phyloP scores from a whole-genome alignment of 805 yeast species.

The Zygoascus biomembranicola region DNA sequence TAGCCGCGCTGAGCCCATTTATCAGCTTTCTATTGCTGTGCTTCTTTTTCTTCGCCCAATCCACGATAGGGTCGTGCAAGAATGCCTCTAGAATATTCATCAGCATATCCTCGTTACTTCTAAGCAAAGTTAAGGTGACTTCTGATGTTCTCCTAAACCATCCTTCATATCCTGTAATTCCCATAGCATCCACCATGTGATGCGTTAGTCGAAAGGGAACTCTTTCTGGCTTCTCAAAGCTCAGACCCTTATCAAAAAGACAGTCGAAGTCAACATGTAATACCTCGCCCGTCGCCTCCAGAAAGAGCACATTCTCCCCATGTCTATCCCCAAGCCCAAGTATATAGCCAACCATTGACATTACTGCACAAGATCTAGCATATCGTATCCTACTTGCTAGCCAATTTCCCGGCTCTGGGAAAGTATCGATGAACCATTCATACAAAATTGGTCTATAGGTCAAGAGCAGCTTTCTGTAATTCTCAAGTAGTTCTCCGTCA shows the following conservation, averaged over 20 bases:
- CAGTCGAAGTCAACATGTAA: constrained; percentile 97
- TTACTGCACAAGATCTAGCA: constrained; percentile 79
- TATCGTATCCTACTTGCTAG: constrained; percentile 66
- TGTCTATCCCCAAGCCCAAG: constrained; percentile 95
- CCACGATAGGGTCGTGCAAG: constrained; percentile 84
- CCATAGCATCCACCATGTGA: constrained; percentile 83
- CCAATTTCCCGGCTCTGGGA: constrained; percentile 88
- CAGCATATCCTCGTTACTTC: constrained; percentile 72
- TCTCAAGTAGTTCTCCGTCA: constrained; percentile 29
- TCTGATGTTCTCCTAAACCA: constrained; percentile 79
- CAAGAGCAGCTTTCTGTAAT: constrained; percentile 29
- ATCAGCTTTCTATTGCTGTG: constrained; percentile 2
- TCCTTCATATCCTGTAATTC: constrained; percentile 85
- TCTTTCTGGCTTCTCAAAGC: constrained; percentile 75
- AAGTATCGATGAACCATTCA: constrained; percentile 81
- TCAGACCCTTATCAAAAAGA: constrained; percentile 70
- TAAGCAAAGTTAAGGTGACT: constrained; percentile 62
- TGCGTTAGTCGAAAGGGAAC: constrained; percentile 92
- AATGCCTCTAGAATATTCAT: constrained; percentile 90
- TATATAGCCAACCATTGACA: constrained; percentile 95
- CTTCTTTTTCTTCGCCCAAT: constrained; percentile 43
- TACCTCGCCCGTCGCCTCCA: constrained; percentile 65
- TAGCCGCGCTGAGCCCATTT: constrained; percentile 19
- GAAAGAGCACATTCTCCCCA: constrained; percentile 78
- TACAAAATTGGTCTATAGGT: constrained; percentile 48